These are phyloP conservation scores for Anisogramma anomala DNA, from an alignment of 2,329 filamentous ascomycete species.

Conservation along the genomic window DNA sequence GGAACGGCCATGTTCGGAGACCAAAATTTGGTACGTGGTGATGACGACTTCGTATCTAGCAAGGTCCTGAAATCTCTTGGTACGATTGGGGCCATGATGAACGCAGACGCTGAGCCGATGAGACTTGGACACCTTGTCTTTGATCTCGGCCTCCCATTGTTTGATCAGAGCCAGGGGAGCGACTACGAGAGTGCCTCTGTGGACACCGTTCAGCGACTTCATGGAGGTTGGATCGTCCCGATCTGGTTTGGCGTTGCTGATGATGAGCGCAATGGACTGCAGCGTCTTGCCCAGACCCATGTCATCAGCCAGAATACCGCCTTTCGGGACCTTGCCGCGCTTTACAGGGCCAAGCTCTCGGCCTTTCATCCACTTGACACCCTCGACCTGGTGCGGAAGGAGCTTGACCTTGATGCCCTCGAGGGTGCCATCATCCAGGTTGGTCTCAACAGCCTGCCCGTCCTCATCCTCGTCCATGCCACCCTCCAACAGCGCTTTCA, in stretches of 20 bases:
- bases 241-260: conserved; percentile 65
- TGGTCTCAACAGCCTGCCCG: conserved; percentile 30
- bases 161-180: conserved; percentile 89
- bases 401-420: conserved; percentile 80
- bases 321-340: conserved; percentile 71
- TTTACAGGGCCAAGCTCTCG: conserved; percentile 82
- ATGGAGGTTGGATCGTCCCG: conserved; percentile 49
- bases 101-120: conserved; percentile 72
- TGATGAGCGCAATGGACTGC: conserved; percentile 79
- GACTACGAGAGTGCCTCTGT: conserved; percentile 78
- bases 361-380: conserved; percentile 88
- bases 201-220: conserved; percentile 56
- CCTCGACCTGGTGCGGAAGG: conserved; percentile 86
- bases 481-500: conserved; percentile 73
- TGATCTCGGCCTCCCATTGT: conserved; percentile 93
- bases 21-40: conserved; percentile 91
- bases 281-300: conserved; percentile 97
- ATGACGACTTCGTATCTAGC: conserved; percentile 88
- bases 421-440: conserved; percentile 41
- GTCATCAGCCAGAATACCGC: conserved; percentile 90
- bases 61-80: conserved; percentile 65
- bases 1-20: conserved; percentile 73
- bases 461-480: conserved; percentile 66
- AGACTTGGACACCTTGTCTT: conserved; percentile 59
- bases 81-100: conserved; percentile 79